These are phyloP conservation scores for Parmelia sp. DNA, from an alignment of 495 filamentous ascomycete species.

Conservation along the genomic window DNA sequence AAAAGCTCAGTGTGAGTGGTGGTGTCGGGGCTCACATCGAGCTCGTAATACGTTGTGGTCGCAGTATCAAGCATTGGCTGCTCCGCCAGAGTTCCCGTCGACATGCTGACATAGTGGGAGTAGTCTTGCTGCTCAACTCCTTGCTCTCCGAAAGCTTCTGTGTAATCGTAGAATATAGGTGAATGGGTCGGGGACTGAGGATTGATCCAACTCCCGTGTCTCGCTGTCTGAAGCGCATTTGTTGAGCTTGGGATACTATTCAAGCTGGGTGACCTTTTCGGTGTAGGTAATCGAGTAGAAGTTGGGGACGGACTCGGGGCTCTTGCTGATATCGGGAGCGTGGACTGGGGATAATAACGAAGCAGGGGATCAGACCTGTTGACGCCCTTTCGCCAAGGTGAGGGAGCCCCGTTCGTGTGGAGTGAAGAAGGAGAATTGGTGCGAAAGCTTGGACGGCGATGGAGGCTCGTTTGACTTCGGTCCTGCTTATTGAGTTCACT, in stretches of 20 bases:
- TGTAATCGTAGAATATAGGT: slow-evolving; percentile 31
- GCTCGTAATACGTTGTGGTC: slow-evolving; percentile 6
- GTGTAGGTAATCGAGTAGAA: slow-evolving; percentile 12
- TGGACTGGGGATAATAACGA: slow-evolving; percentile 13
- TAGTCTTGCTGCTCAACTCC: slow-evolving; percentile 22
- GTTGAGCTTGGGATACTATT: slow-evolving; percentile 16
- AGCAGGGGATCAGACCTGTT: slow-evolving; percentile 25
- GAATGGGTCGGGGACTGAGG: slow-evolving; percentile 12
- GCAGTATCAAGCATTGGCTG: slow-evolving; percentile 8
- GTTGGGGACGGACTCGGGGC: slow-evolving; percentile 11
- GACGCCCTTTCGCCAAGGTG: slow-evolving; percentile 18
- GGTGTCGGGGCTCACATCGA: slow-evolving; percentile 4
- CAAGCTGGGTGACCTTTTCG: slow-evolving; percentile 15
- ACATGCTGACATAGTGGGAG: slow-evolving; percentile 13
- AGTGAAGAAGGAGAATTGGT: slow-evolving; percentile 22
- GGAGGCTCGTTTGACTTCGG: slow-evolving; percentile 5
- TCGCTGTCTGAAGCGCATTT: slow-evolving; percentile 1
- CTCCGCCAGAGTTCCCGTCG: slow-evolving; percentile 6
- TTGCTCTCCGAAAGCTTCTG: slow-evolving; percentile 27
- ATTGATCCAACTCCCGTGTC: slow-evolving; percentile 5
- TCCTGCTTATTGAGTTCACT: slow-evolving; percentile 28
- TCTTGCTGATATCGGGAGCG: not conserved
- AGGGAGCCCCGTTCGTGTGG: slow-evolving; percentile 15
- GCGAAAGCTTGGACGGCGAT: slow-evolving; percentile 18
- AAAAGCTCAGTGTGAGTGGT: slow-evolving; percentile 5